Base-by-base conservation (phyloP, 139 green algal species). In the Micractinium conductrix region DNA sequence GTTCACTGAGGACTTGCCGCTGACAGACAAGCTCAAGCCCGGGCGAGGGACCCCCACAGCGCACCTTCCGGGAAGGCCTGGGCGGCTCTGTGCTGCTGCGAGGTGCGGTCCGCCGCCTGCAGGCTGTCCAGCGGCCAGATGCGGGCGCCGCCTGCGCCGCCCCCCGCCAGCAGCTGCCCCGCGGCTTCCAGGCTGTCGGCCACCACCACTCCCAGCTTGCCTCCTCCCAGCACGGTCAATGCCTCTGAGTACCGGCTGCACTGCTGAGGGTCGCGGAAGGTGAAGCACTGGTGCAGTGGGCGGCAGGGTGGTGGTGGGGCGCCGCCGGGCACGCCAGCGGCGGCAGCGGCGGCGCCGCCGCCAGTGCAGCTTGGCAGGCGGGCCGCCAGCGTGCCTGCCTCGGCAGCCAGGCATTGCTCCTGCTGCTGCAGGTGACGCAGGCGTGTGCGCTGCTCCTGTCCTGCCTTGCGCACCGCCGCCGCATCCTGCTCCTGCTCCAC, bases 81-180 rank as follows among this genome's bases (percentile, higher is more conserved):
- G 1, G 53, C 75, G 2, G 75, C 75, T 3, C 37, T 22, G 4
- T 37, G 75, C 75, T 69, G 75, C 53, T 16, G 45, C 72, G 44
- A 37, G 21, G 48, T 71, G 40, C 73, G 55, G 43, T 88, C 58
- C 37, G 58, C 2, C 24, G 12, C 40, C 30, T n/a, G 22, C 65
- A 93, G 73, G 12, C 45, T 55, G 50, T 92, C 86, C 24, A 93
- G 73, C 1, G 90, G 86, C 90, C 90, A 93, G 35, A 93, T 74
- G 37, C 88, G 85, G 5, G 35, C 10, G 14, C 75, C 74, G 2
- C 45, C 45, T 6, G 33, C 24, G 0, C 5, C 40, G 22, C 24
- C 5, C 2, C 6, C 35, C 22, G 55, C 58, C 26, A 82, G 76
- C 58, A 82, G 37, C 16, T 42, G 38, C 4, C 58, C 76, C 0